phyloP scores from a whole-genome alignment of 108 stramenopile genomes.

The Stephanodiscus triporus region DNA sequence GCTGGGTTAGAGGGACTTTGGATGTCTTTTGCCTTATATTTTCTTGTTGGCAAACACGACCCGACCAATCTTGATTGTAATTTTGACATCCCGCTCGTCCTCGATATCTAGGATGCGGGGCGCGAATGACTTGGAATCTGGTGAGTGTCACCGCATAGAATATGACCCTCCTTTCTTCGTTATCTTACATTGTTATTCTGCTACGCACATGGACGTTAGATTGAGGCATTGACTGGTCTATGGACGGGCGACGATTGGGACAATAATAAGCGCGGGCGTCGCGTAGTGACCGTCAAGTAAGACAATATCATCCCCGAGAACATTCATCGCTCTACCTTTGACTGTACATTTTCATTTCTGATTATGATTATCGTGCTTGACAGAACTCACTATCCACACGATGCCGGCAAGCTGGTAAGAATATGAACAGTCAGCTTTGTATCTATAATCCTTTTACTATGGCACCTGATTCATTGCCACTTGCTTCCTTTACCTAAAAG shows the following conservation, averaged over 20 bases:
- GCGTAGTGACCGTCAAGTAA: conserved; percentile 31
- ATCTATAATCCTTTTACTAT: background rate
- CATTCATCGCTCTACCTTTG: background rate
- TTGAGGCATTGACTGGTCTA: conserved; percentile 34
- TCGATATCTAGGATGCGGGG: conserved; percentile 30
- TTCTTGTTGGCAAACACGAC: background rate
- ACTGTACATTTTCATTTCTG: background rate
- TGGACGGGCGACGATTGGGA: conserved; percentile 47
- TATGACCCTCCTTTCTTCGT: background rate
- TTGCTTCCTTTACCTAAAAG: conserved; percentile 3
- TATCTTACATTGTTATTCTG: background rate
- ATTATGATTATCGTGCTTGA: background rate
- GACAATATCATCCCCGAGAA: background rate
- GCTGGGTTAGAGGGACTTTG: too few relatives aligned
- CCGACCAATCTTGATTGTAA: background rate
- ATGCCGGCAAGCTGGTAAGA: conserved; percentile 38
- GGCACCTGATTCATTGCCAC: background rate
- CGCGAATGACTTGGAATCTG: conserved; percentile 37
- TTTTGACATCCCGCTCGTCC: background rate
- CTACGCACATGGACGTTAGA: background rate
- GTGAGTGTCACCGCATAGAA: background rate
- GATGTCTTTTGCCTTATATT: background rate
- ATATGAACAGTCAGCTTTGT: background rate
- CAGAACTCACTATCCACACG: conserved; percentile 37
- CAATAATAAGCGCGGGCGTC: conserved; percentile 30